These are phyloP conservation scores for Coemansia brasiliensis DNA, from an alignment of 192 early-diverging fungal species.

Conservation along the genomic window DNA sequence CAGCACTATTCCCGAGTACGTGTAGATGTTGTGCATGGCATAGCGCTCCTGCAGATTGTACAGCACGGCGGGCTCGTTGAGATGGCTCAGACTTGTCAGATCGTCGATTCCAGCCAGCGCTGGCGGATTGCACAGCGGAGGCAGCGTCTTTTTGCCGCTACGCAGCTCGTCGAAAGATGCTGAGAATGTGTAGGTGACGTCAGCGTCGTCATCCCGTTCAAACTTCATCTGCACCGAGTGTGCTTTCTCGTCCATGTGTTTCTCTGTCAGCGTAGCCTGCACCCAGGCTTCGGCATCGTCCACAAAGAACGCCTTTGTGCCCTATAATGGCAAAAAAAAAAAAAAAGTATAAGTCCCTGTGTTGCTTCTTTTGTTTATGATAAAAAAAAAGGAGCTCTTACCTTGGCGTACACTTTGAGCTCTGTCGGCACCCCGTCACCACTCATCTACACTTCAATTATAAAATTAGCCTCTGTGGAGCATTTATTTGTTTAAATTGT, in stretches of 20 bases:
- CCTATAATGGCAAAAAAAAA: slow-evolving; percentile 20
- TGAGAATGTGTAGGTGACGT: slow-evolving; percentile 39
- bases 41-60: slow-evolving; percentile 90
- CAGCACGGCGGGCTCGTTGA: slow-evolving; percentile 94
- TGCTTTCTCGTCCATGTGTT: slow-evolving; percentile 22
- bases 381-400: background rate
- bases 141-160: slow-evolving; percentile 57
- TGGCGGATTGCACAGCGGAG: slow-evolving; percentile 92
- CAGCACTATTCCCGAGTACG: slow-evolving; percentile 97
- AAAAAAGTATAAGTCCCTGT: background rate
- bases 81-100: slow-evolving; percentile 83
- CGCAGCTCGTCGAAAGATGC: slow-evolving; percentile 38
- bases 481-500: too few relatives aligned
- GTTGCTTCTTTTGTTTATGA: background rate
- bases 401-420: slow-evolving; percentile 50
- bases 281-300: slow-evolving; percentile 47
- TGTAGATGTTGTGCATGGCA: slow-evolving; percentile 90
- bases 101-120: slow-evolving; percentile 85
- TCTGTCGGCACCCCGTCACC: slow-evolving; percentile 26
- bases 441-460: slow-evolving; percentile 3
- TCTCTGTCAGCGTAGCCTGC: slow-evolving; percentile 37
- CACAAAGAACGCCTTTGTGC: slow-evolving; percentile 39
- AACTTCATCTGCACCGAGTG: slow-evolving; percentile 36
- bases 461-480: too few relatives aligned
- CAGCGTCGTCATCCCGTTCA: slow-evolving; percentile 20